Evolutionary conservation across 2,329 filamentous ascomycete species (phyloP).

Genomic region (Sclerotinia spermophila): DNA sequence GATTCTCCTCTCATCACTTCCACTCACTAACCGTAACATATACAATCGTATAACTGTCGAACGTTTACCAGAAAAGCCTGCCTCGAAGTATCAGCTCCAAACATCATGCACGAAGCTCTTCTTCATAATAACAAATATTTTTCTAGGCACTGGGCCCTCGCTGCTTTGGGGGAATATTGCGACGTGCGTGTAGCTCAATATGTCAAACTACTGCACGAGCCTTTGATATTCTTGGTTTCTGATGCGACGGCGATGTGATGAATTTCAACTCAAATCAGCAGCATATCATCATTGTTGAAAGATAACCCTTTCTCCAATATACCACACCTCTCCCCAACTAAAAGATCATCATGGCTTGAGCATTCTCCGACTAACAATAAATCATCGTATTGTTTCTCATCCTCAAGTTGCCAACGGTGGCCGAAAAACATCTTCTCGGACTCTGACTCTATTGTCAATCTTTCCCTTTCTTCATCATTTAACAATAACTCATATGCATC

Average conservation of each 20-base stretch:
- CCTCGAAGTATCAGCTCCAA: not conserved
- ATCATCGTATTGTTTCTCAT: conserved; percentile 12
- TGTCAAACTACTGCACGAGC: too few species aligned
- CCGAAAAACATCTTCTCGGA: conserved; percentile 30
- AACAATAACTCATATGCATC: conserved; percentile 18
- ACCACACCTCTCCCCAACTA: not conserved
- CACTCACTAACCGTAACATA: not conserved
- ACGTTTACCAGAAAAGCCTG: not conserved
- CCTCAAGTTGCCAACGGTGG: conserved; percentile 1
- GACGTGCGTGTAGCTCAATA: not conserved
- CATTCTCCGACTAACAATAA: conserved; percentile 12
- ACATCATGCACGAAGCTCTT: not conserved
- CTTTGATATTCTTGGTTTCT: not conserved
- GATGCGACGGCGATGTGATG: not conserved
- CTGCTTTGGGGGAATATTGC: not conserved
- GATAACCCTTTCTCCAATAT: not conserved
- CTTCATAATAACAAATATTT: not conserved
- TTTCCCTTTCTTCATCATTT: conserved; percentile 24
- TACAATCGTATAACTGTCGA: not conserved
- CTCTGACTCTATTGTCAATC: conserved; percentile 23
- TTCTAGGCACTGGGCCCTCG: not conserved
- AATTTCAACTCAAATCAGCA: not conserved
- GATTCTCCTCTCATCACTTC: not conserved
- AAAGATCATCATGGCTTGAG: not conserved
- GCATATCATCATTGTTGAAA: conserved; percentile 4